Percentiles rank a stretch among this genome's conserved stretches.
Evolutionary conservation across 805 yeast species (phyloP).

Genomic region (Dipodascus albidus): DNA sequence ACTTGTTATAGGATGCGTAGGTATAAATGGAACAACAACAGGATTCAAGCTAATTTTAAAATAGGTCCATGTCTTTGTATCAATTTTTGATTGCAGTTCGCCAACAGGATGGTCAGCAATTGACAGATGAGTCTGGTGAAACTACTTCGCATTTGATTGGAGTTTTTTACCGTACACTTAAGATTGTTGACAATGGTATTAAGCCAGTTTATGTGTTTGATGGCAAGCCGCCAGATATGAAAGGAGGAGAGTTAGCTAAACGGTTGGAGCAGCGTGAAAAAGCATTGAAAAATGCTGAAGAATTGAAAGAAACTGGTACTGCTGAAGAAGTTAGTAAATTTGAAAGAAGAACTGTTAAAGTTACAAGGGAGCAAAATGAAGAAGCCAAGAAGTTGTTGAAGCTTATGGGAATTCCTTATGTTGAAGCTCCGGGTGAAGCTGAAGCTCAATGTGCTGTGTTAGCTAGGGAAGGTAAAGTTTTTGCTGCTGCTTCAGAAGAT

Average conservation of each 20-base stretch:
- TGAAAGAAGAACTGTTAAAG: constrained; percentile 83
- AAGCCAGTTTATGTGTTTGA: constrained; percentile 96
- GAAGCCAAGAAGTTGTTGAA: constrained; percentile 75
- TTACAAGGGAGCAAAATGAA: constrained; percentile 81
- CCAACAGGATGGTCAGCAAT: constrained; percentile 91
- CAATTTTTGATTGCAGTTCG: constrained; percentile 94
- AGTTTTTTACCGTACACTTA: constrained; percentile 83
- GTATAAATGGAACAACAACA: constrained; percentile 4
- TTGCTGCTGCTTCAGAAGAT: constrained; percentile 96
- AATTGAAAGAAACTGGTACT: constrained; percentile 64
- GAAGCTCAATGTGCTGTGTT: constrained; percentile 97
- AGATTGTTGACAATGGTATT: constrained; percentile 85
- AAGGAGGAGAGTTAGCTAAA: constrained; percentile 86
- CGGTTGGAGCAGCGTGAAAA: constrained; percentile 71
- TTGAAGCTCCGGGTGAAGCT: constrained; percentile 95
- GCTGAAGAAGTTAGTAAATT: constrained; percentile 62
- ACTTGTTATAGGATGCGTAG: constrained; percentile 20
- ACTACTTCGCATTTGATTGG: constrained; percentile 92
- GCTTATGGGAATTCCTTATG: constrained; percentile 91
- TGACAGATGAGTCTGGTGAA: constrained; percentile 81
- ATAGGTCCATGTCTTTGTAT: constrained; percentile 79
- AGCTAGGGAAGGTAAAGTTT: constrained; percentile 82
- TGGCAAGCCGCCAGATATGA: constrained; percentile 92
- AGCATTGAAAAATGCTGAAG: constrained; percentile 65
- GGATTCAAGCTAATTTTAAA: neutral